A percentile compares a stretch with the other conserved stretches of the same genome.
Evolutionary conservation across 441 rosid genomes (phyloP).

Genomic region (Flueggea neowawraea): DNA sequence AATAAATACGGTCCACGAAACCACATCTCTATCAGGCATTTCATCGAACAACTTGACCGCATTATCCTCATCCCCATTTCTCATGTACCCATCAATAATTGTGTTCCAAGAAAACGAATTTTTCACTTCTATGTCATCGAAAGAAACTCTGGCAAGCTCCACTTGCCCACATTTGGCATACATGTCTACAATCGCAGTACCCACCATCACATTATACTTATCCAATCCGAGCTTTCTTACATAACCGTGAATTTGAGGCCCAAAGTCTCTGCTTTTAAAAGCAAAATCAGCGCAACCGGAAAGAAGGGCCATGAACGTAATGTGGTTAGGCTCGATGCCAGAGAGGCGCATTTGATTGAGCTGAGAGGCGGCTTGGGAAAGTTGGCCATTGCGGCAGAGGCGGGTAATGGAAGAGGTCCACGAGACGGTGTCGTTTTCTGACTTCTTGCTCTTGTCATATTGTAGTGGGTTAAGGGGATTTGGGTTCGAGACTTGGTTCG

Average conservation of each 20-base stretch:
- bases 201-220: slow-evolving; percentile 61
- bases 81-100: too few relatives aligned
- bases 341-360: slow-evolving; percentile 55
- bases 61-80: too few relatives aligned
- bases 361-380: slow-evolving; percentile 43
- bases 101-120: too few relatives aligned
- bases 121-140: too few relatives aligned
- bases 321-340: slow-evolving; percentile 60
- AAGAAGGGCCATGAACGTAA: slow-evolving; percentile 52
- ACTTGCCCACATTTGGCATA: slow-evolving; percentile 44
- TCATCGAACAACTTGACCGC: too few relatives aligned
- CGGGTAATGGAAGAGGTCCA: slow-evolving; percentile 75
- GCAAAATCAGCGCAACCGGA: slow-evolving; percentile 52
- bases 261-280: slow-evolving; percentile 27
- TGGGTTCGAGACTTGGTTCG: slow-evolving; percentile 10
- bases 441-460: too few relatives aligned
- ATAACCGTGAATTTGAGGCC: slow-evolving; percentile 56
- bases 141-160: too few relatives aligned
- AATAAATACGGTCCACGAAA: too few relatives aligned
- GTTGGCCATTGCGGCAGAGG: slow-evolving; percentile 50
- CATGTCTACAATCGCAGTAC: slow-evolving; percentile 63
- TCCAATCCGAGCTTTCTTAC: slow-evolving; percentile 61
- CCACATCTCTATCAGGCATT: too few relatives aligned
- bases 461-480: slow-evolving; percentile 9
- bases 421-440: slow-evolving; percentile 29